These are phyloP conservation scores for Plenodomus tracheiphilus DNA, from an alignment of 2,329 filamentous ascomycete species.

Conservation along the genomic window DNA sequence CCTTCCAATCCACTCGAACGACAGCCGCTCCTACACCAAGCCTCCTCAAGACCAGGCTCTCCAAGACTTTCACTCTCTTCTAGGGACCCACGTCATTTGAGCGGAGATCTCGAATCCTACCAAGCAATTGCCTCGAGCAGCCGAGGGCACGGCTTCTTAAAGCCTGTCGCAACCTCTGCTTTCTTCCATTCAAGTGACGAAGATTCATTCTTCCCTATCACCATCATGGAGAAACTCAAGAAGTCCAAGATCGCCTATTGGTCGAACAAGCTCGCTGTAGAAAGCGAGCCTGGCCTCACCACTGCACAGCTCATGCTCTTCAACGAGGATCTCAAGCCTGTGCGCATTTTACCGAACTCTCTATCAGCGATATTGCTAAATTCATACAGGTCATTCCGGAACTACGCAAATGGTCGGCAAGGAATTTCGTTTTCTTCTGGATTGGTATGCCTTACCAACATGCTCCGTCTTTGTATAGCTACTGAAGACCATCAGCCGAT, in stretches of 20 bases:
- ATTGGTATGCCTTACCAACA: conserved; percentile 52
- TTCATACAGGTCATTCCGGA: conserved; percentile 66
- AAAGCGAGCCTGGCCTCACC: conserved; percentile 75
- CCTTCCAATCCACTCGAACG: conserved; percentile 12
- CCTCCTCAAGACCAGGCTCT: conserved; percentile 15
- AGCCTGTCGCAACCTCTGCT: conserved; percentile 16
- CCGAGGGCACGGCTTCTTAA: conserved; percentile 25
- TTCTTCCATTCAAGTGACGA: conserved; percentile 21
- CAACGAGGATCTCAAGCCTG: conserved; percentile 76
- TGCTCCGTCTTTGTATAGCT: background rate
- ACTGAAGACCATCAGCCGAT: conserved; percentile 41
- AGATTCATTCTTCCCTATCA: conserved; percentile 5
- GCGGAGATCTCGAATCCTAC: conserved; percentile 26
- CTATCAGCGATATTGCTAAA: conserved; percentile 3
- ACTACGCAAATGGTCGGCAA: conserved; percentile 79
- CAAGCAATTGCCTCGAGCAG: conserved; percentile 23
- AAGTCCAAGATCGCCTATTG: conserved; percentile 44
- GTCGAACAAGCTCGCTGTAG: conserved; percentile 67
- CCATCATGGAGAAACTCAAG: conserved; percentile 48
- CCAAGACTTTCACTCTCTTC: conserved; percentile 17
- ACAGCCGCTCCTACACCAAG: conserved; percentile 24
- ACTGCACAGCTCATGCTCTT: conserved; percentile 82
- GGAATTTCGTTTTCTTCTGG: conserved; percentile 91
- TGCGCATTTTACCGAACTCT: conserved; percentile 1
- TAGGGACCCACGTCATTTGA: conserved; percentile 34